Evolutionary conservation across 2,329 filamentous ascomycete genomes (phyloP), one percentile per base, ranked within the genome.

Genomic region (Aspergillus puulaauensis): DNA sequence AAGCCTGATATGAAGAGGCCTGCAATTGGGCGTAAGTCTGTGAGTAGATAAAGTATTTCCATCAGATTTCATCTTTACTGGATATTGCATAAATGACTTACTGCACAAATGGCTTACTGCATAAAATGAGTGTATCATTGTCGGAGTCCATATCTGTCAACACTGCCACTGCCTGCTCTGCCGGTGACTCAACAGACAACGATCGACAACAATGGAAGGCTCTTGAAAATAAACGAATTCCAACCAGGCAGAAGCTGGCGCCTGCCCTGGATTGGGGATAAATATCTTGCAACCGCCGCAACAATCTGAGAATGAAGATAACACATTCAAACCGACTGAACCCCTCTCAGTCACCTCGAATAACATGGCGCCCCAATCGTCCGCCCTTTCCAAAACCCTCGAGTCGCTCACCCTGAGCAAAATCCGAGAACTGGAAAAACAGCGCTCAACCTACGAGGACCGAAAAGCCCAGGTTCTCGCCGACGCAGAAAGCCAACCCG

Each of bases 351-450:
- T 37, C 6, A 7, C 12, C 2, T 2, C 35, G 2, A 37, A 15
- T 14, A 57, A 31, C 7, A 60, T 60, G 47, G 51, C 58, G 11
- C 55, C 55, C 17, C 45, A 46, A 33, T 31, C 40, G 3, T 54
- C 61, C 3, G 57, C 57, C 23, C 52, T 63, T 21, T 60, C 57
- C 1, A 57, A 66, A 45, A 66, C 57, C 15, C 57, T 67, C 15
- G 61, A 59, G 39, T 66, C 65, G 2, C 61, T 67, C 7, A 67
- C 65, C 1, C 19, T 55, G 9, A 66, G 65, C 51, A 70, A 71
- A 39, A 68, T 70, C 39, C 61, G 66, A 17, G 68, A 71, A 23
- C 56, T 71, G 6, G 64, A 66, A 27, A 69, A 66, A 19, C 63
- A 65, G 37, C 64, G 64, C 2, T 52, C 52, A 11, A 37, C 24